Percentiles rank a stretch among this genome's conserved stretches.
Evolutionary conservation across 164 flowering plant genomes (phyloP).

Genomic region (Umbellularia californica): DNA sequence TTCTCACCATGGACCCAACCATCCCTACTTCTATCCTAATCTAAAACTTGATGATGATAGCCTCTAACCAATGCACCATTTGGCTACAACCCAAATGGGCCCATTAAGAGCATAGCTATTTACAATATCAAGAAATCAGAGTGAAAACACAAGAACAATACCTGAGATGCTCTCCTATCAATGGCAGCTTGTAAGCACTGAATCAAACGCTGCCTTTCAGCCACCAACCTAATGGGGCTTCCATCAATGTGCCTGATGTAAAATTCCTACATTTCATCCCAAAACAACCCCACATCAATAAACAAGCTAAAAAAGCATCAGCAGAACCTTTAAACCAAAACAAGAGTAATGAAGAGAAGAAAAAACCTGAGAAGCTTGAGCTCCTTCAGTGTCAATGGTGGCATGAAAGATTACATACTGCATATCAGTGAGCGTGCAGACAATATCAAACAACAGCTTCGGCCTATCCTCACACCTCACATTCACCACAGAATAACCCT

Average conservation of each 20-base stretch:
- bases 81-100: too few species aligned
- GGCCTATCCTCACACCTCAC: constrained; percentile 70
- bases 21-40: too few species aligned
- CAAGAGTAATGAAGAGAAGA: too few species aligned
- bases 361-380: constrained; percentile 58
- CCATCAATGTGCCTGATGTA: constrained; percentile 17
- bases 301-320: not conserved
- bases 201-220: constrained; percentile 5
- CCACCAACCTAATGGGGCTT: constrained; percentile 13
- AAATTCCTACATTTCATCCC: constrained; percentile 8
- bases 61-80: not conserved
- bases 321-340: not conserved
- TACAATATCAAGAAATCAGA: too few species aligned
- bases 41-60: too few species aligned
- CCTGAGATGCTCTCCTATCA: not conserved
- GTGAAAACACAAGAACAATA: not conserved
- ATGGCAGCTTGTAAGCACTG: not conserved
- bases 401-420: constrained; percentile 81
- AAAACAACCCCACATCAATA: constrained; percentile 7
- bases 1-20: too few species aligned
- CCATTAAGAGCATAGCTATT: too few species aligned
- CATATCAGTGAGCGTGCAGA: constrained; percentile 84
- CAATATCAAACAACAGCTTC: constrained; percentile 60
- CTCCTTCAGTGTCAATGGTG: constrained; percentile 45
- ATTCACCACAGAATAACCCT: constrained; percentile 62